These are phyloP conservation scores for Clonostachys rhizophaga DNA, from an alignment of 2,329 filamentous ascomycete genomes.

Conservation along the genomic window DNA sequence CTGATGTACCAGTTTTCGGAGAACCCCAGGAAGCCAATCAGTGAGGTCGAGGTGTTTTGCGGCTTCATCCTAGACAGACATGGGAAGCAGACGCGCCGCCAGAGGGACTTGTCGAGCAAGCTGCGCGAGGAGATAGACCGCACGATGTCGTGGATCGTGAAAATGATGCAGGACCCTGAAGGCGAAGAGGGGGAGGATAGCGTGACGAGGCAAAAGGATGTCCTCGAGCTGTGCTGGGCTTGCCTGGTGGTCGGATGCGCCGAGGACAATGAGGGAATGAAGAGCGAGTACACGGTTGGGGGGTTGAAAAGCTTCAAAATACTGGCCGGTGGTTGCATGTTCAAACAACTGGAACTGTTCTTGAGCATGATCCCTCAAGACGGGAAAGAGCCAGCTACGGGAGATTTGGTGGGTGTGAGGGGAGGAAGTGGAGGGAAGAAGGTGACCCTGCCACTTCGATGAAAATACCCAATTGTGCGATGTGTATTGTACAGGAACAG, in stretches of 20 bases:
- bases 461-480: not conserved
- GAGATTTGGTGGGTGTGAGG: constrained; percentile 16
- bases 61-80: constrained; percentile 49
- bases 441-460: constrained; percentile 11
- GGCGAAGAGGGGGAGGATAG: not conserved
- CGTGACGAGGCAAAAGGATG: constrained; percentile 14
- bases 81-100: constrained; percentile 41
- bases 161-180: constrained; percentile 19
- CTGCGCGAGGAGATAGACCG: constrained; percentile 47
- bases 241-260: constrained; percentile 21
- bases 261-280: not conserved
- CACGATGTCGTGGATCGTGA: constrained; percentile 33
- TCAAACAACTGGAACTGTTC: constrained; percentile 16
- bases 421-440: constrained; percentile 4
- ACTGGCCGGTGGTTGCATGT: constrained; percentile 27
- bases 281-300: not conserved
- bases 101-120: constrained; percentile 45
- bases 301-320: constrained; percentile 28
- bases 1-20: constrained; percentile 39
- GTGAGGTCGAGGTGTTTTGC: constrained; percentile 50
- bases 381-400: constrained; percentile 1
- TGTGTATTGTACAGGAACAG: too few relatives aligned
- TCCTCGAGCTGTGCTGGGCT: constrained; percentile 24
- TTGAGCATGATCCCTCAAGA: constrained; percentile 6
- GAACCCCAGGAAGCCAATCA: constrained; percentile 34